Evolutionary conservation across 2,329 filamentous ascomycete genomes (phyloP).

Genomic region (Aschersonia sp.): DNA sequence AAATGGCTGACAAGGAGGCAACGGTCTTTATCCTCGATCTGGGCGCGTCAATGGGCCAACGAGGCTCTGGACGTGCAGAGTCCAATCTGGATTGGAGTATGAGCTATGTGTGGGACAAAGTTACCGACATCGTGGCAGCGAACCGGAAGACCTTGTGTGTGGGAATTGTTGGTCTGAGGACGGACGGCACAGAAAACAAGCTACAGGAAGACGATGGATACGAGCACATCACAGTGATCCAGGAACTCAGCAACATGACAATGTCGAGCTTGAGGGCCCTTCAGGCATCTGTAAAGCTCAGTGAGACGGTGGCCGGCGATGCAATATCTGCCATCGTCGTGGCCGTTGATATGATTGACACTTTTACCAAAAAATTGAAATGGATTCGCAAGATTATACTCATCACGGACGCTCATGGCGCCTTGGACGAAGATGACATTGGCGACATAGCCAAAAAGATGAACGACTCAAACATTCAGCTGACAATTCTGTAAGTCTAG

Average conservation of each 20-base stretch:
- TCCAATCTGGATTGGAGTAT: slow-evolving; percentile 81
- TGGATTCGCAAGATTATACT: slow-evolving; percentile 69
- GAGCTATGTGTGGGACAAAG: slow-evolving; percentile 89
- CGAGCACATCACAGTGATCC: slow-evolving; percentile 66
- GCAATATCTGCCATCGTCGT: slow-evolving; percentile 77
- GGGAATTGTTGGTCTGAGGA: slow-evolving; percentile 71
- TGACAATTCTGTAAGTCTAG: slow-evolving; percentile 57
- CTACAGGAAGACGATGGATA: slow-evolving; percentile 60
- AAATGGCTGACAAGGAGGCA: slow-evolving; percentile 86
- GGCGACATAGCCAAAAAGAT: slow-evolving; percentile 59
- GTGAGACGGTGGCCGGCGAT: slow-evolving; percentile 57
- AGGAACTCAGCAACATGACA: slow-evolving; percentile 43
- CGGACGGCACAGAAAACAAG: slow-evolving; percentile 59
- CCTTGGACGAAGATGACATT: slow-evolving; percentile 58
- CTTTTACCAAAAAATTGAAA: slow-evolving; percentile 68
- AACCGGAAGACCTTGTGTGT: slow-evolving; percentile 55
- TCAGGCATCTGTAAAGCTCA: slow-evolving; percentile 49
- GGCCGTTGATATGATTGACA: slow-evolving; percentile 73
- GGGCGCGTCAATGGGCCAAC: slow-evolving; percentile 68
- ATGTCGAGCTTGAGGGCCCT: slow-evolving; percentile 58
- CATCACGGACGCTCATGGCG: slow-evolving; percentile 65
- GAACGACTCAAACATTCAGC: slow-evolving; percentile 60
- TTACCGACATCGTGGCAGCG: slow-evolving; percentile 52
- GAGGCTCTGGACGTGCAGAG: slow-evolving; percentile 54
- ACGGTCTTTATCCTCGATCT: slow-evolving; percentile 87